These are phyloP conservation scores for Bipolaris oryzae DNA, from an alignment of 2,329 filamentous ascomycete genomes.

Conservation along the genomic window DNA sequence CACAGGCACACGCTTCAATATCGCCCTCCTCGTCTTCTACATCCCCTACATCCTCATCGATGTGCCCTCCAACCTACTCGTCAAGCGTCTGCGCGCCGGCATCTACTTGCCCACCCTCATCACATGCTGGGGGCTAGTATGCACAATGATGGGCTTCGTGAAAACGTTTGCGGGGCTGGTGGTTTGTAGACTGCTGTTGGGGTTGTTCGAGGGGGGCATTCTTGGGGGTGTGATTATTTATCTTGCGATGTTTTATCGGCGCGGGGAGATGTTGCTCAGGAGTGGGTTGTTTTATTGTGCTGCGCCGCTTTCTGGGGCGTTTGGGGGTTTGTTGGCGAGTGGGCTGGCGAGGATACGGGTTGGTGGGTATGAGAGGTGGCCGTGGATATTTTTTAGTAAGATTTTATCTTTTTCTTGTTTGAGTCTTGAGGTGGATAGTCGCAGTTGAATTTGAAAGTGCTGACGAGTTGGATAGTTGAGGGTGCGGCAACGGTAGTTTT, in stretches of 20 bases:
- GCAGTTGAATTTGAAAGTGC: neutral
- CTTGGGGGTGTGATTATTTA: slow-evolving; percentile 52
- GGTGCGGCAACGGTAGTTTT: slow-evolving; percentile 37
- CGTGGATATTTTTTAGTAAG: slow-evolving; percentile 32
- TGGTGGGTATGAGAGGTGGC: slow-evolving; percentile 49
- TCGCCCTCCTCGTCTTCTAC: slow-evolving; percentile 54
- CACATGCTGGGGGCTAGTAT: slow-evolving; percentile 49
- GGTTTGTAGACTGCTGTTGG: slow-evolving; percentile 50
- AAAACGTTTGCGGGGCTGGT: slow-evolving; percentile 50
- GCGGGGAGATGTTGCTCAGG: slow-evolving; percentile 50
- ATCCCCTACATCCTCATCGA: slow-evolving; percentile 53
- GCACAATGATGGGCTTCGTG: slow-evolving; percentile 51
- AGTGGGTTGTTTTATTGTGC: slow-evolving; percentile 49
- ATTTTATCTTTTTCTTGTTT: neutral
- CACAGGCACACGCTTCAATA: slow-evolving; percentile 50
- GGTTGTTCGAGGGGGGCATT: slow-evolving; percentile 51
- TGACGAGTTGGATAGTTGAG: slow-evolving; percentile 38
- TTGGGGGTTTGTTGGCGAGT: slow-evolving; percentile 52
- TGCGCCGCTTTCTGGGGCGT: slow-evolving; percentile 49
- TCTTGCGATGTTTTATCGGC: slow-evolving; percentile 51
- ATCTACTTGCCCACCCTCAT: slow-evolving; percentile 51
- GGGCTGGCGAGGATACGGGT: slow-evolving; percentile 50
- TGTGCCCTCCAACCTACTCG: slow-evolving; percentile 50
- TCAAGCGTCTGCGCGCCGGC: slow-evolving; percentile 50
- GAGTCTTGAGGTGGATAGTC: no score